A percentile compares a stretch with the other conserved stretches of the same genome.
These are phyloP conservation scores for Elymus sibiricus DNA, from an alignment of 176 grass and related monocot genomes.

Conservation along the genomic window DNA sequence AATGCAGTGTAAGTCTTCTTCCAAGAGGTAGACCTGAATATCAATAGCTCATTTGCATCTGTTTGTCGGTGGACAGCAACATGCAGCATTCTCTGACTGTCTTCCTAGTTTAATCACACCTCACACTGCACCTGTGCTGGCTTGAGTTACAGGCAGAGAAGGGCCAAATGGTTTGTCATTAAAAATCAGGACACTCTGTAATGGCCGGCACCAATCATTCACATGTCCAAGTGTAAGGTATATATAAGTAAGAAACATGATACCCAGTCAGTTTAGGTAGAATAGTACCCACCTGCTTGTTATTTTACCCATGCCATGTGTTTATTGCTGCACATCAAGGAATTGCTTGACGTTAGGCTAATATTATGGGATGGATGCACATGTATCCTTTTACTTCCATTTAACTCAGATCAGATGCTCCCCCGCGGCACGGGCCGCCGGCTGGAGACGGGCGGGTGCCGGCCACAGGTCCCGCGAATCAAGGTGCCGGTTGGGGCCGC, in stretches of 20 bases:
- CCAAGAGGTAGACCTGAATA: neutral
- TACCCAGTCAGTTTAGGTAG: neutral
- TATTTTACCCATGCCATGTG: neutral
- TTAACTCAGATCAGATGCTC: too few relatives aligned
- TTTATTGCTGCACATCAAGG: neutral
- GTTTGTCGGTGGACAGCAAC: slow-evolving; percentile 1
- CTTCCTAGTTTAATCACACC: neutral
- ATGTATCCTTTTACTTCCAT: too few relatives aligned
- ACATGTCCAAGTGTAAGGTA: neutral
- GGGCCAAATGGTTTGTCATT: neutral
- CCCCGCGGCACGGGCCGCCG: too few relatives aligned
- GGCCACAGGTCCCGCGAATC: too few relatives aligned
- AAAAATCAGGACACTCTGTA: neutral
- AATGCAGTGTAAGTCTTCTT: neutral
- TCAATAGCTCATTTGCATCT: neutral
- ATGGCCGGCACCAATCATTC: neutral
- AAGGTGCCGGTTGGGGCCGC: too few relatives aligned
- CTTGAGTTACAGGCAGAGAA: neutral
- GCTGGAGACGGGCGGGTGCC: too few relatives aligned
- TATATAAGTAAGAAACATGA: neutral
- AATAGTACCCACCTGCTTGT: neutral
- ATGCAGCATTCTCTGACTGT: neutral
- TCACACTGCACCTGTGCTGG: neutral
- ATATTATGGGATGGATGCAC: neutral
- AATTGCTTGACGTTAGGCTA: neutral